A percentile compares a stretch with the other conserved stretches of the same genome.
These are phyloP conservation scores for Wickerhamomyces tratensis DNA, from an alignment of 805 yeast species.

Conservation along the genomic window DNA sequence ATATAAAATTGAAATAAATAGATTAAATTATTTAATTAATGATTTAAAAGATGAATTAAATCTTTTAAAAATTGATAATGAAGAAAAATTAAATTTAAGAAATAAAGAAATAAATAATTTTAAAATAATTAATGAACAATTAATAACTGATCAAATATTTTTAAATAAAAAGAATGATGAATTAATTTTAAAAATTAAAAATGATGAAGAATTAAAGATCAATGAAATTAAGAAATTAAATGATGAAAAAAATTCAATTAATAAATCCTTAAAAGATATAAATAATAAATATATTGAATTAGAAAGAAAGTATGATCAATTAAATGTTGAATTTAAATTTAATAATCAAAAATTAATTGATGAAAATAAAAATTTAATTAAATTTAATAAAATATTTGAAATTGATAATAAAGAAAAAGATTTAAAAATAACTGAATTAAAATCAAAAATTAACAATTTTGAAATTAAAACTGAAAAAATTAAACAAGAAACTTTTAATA, in stretches of 20 bases:
- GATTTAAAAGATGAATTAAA: slow-evolving; percentile 18
- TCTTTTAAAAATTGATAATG: too few species aligned
- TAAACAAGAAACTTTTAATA: slow-evolving; percentile 11
- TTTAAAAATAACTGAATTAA: slow-evolving; percentile 14
- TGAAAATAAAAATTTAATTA: slow-evolving; percentile 12
- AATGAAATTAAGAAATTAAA: slow-evolving; percentile 16
- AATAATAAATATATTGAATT: slow-evolving; percentile 10
- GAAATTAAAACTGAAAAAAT: slow-evolving; percentile 3
- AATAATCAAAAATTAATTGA: background rate
- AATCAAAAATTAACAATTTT: slow-evolving; percentile 12
- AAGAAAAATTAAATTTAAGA: slow-evolving; percentile 5
- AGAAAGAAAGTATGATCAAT: slow-evolving; percentile 8
- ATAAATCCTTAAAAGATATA: slow-evolving; percentile 20
- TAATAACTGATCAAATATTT: slow-evolving; percentile 27
- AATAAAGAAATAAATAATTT: slow-evolving; percentile 15
- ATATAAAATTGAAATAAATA: slow-evolving; percentile 11
- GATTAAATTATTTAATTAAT: slow-evolving; percentile 25
- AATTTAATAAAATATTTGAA: slow-evolving; percentile 14
- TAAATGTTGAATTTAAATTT: slow-evolving; percentile 2
- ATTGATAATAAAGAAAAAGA: slow-evolving; percentile 15
- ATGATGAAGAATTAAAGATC: slow-evolving; percentile 15
- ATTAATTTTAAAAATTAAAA: slow-evolving; percentile 14
- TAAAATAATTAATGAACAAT: slow-evolving; percentile 14
- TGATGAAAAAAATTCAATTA: slow-evolving; percentile 24
- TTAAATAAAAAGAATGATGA: slow-evolving; percentile 26